These are phyloP conservation scores for Vachellia collinsii DNA, from an alignment of 306 rosid species.

Conservation along the genomic window DNA sequence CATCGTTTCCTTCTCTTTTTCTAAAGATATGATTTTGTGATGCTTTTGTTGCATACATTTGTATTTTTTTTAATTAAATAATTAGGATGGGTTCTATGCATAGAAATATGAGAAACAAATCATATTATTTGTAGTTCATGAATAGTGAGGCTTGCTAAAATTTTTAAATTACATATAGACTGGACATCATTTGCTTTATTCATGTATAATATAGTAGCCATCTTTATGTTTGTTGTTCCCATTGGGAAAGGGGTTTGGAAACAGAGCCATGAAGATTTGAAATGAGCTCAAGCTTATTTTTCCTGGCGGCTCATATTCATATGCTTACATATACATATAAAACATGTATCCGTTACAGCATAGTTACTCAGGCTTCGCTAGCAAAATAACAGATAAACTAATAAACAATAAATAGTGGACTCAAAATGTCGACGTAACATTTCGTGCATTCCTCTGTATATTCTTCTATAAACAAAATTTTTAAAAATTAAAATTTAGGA, in stretches of 20 bases:
- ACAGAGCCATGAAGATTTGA: neutral
- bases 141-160: neutral
- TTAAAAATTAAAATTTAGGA: no score
- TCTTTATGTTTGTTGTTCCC: neutral
- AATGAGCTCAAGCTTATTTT: neutral
- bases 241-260: neutral
- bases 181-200: neutral
- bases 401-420: no score
- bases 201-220: neutral
- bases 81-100: neutral
- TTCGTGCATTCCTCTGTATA: no score
- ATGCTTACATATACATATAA: no score
- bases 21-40: neutral
- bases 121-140: no score
- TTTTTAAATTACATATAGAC: no score
- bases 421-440: no score
- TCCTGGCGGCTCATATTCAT: neutral
- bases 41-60: neutral
- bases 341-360: neutral
- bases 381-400: neutral
- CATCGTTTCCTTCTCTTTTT: conserved; percentile 11
- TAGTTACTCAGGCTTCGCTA: neutral
- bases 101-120: no score
- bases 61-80: neutral
- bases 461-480: no score